Base-by-base conservation (phyloP, 306 rosid genomes). In the Datisca glomerata region DNA sequence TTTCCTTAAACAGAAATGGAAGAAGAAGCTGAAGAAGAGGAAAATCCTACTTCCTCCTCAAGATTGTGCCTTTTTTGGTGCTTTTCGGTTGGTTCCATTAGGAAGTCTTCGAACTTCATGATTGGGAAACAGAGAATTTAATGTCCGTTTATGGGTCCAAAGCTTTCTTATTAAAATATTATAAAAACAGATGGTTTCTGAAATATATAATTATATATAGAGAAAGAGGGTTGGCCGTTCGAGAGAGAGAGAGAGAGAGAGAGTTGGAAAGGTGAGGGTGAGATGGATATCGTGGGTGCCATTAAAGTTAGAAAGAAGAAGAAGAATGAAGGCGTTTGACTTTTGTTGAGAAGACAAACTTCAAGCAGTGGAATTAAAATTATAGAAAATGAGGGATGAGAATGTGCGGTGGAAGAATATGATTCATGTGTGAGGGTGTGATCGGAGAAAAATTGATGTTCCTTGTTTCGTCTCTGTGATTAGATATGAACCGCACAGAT, bases 61-160 rank as follows among this genome's bases (percentile, higher is more conserved):
- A 89, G 93, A 37, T 68, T 63, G 25, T 65, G 72, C 61, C 57
- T 69, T 28, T 41, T 77, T 34, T 72, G 78, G 13, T 69, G 51
- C 28, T 74, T 67, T 32, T 60, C 78, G 32, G 71, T 60, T 69
- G 64, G 58, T 45, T 78, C 68, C 75, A 67, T 65, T 29, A 80
- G 93, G 43, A 83, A 60, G 51, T 83, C 81, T 51, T 83, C 81
- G 37, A 89, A 84, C 72, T 89, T 89, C 97, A 89, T 83, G 23
- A 27, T 63, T 18, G 40, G 14, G 6, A 40, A 41, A 20, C 43
- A 18, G 16, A 25, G n/a, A 23, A 12, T 2, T 2, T 9, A 19
- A 18, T 15, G 8, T 0, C 12, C 14, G 48, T 11, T 24, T 7
- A 29, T n/a, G 13, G 49, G 40, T 3, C 16, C 12, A 14, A 19